Conservation (phyloP, 768 basidiomycete species). For the Hysterangium stoloniferum region DNA sequence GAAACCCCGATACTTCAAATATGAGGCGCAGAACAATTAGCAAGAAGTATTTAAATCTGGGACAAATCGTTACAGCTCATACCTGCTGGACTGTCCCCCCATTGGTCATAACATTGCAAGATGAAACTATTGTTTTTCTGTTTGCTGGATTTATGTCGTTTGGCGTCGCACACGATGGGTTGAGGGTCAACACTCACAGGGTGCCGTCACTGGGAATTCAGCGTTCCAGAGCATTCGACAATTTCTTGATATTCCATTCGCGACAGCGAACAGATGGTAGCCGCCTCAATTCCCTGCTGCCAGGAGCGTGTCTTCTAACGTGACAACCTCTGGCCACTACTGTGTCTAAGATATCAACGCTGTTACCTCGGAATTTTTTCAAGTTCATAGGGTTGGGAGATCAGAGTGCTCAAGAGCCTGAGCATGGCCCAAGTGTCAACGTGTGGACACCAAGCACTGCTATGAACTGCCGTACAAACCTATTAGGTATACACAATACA, state of each 20-base stretch:
- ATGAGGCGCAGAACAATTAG: too few species aligned
- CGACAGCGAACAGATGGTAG: conserved; percentile 6
- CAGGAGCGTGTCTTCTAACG: neutral
- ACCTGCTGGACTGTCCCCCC: too few species aligned
- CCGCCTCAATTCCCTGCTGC: conserved; percentile 1
- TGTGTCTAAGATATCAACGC: neutral
- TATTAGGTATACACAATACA: conserved; percentile 33
- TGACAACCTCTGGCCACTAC: neutral
- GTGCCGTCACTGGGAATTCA: neutral
- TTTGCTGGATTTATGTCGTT: too few species aligned
- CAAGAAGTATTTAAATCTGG: too few species aligned
- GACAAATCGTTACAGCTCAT: too few species aligned
- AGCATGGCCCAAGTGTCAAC: conserved; percentile 31
- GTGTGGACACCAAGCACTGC: conserved; percentile 31
- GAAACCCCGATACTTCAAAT: too few species aligned
- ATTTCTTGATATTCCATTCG: conserved; percentile 5
- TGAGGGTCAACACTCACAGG: too few species aligned
- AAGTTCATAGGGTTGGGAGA: neutral
- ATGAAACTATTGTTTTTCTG: too few species aligned
- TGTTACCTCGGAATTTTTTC: neutral
- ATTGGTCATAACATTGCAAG: too few species aligned
- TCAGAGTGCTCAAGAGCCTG: conserved; percentile 13
- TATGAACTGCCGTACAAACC: conserved; percentile 31
- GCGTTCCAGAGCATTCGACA: neutral
- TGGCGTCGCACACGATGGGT: too few species aligned